Evolutionary conservation across 106 monocot genomes (phyloP), one percentile per base, ranked within the genome.

Genomic region (Dioscorea zingiberensis): DNA sequence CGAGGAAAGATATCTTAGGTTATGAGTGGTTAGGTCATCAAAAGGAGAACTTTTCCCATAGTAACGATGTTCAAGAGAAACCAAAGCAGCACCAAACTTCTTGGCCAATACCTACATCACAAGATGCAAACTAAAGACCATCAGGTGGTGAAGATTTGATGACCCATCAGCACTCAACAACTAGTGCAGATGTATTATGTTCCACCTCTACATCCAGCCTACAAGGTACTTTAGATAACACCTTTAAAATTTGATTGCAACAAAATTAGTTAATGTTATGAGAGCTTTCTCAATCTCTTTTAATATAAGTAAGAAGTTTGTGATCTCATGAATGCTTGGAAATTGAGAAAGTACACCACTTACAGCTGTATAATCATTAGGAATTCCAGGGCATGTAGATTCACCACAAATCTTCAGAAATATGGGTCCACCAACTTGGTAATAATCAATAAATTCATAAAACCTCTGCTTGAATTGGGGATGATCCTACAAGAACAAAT

Each of bases 41-140:
- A 91, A 97, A 68, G 97, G 97, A 27, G 85, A 83, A 48, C 97
- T 92, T 74, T 88, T 88, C 27, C 97, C 97, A 77, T 97, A 97
- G 64, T 97, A 97, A 9, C 97, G 83, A 77, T 97, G 97, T 77
- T 97, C 97, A 69, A 84, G 97, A 47, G 91, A 80, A 66, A 92
- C 83, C 53, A 97, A 55, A 60, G 86, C 88, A 58, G 97, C 97
- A 72, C 85, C 88, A 73, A 92, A 97, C 63, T 97, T 97, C 77
- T 88, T 86, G 54, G 97, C 91, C 61, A 97, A 63, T 25, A 97
- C 92, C 97, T 97, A 56, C 22, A 77, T 66, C 44, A 74, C 27
- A 25, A 69, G 51, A 47, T 15, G 56, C 22, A 67, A 28, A 11
- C 14, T 4, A 14, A 45, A 28, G 22, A 51, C 44, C 38, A 38